A percentile compares a stretch with the other conserved stretches of the same genome.
Evolutionary conservation across 352 stramenopile species (phyloP).

Genomic region (Globisporangium echinulatum): DNA sequence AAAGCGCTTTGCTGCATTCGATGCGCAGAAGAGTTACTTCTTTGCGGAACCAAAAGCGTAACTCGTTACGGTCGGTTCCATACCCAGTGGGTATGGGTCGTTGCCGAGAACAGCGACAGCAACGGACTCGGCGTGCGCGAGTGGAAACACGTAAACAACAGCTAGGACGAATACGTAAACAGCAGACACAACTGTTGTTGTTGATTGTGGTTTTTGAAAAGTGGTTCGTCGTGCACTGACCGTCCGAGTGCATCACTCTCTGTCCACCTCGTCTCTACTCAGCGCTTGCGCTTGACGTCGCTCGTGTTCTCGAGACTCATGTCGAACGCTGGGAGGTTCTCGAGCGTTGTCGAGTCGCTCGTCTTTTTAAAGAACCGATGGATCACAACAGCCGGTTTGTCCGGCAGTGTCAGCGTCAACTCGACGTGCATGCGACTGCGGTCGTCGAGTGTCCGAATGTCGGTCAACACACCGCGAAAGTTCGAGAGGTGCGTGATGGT

Average conservation of each 20-base stretch:
- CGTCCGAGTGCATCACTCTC: too few relatives aligned
- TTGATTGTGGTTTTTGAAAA: too few relatives aligned
- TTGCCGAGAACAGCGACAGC: too few relatives aligned
- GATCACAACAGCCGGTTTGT: slow-evolving; percentile 73
- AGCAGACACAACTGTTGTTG: too few relatives aligned
- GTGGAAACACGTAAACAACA: too few relatives aligned
- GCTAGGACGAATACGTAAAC: too few relatives aligned
- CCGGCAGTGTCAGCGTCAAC: slow-evolving; percentile 65
- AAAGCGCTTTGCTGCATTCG: slow-evolving; percentile 79
- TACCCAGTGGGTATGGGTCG: too few relatives aligned
- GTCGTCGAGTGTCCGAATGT: slow-evolving; percentile 69
- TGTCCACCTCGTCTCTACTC: slow-evolving; percentile 7
- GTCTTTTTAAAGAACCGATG: slow-evolving; percentile 85
- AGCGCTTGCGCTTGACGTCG: slow-evolving; percentile 85
- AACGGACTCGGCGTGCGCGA: too few relatives aligned
- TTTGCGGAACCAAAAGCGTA: slow-evolving; percentile 10
- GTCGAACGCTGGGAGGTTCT: slow-evolving; percentile 84
- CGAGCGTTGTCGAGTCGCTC: slow-evolving; percentile 80
- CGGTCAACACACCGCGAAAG: slow-evolving; percentile 69
- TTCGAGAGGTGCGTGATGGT: slow-evolving; percentile 78
- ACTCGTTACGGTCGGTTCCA: slow-evolving; percentile 4
- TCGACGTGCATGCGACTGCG: slow-evolving; percentile 78
- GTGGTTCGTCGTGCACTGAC: too few relatives aligned
- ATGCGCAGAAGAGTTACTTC: slow-evolving; percentile 67
- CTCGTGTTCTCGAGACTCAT: slow-evolving; percentile 75